These are phyloP conservation scores for Aspergillus chevalieri DNA, from an alignment of 2,329 filamentous ascomycete species.

Conservation along the genomic window DNA sequence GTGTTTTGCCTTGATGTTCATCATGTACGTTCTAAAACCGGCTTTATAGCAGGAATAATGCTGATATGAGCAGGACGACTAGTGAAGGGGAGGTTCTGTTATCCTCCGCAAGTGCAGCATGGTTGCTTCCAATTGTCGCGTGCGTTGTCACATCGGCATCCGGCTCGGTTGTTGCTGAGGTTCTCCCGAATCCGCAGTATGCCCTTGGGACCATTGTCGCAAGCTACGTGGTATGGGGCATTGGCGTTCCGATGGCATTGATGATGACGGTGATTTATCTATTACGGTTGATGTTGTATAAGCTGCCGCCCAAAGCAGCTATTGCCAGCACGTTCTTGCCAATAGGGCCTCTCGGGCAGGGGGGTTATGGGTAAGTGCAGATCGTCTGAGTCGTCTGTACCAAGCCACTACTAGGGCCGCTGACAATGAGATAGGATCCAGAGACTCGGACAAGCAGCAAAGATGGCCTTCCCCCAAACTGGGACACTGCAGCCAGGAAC, in stretches of 20 bases:
- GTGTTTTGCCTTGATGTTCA: neutral
- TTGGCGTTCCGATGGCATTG: slow-evolving; percentile 54
- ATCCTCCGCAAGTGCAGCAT: slow-evolving; percentile 55
- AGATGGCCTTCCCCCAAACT: slow-evolving; percentile 18
- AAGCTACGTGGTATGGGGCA: slow-evolving; percentile 64
- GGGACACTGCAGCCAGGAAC: slow-evolving; percentile 15
- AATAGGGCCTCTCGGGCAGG: slow-evolving; percentile 59
- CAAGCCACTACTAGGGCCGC: neutral
- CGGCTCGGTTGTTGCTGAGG: slow-evolving; percentile 54
- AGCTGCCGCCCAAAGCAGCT: slow-evolving; percentile 58
- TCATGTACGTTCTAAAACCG: neutral
- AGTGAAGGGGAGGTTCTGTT: slow-evolving; percentile 20
- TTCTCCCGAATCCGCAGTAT: slow-evolving; percentile 47
- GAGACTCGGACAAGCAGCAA: slow-evolving; percentile 43
- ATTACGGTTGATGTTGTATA: slow-evolving; percentile 58
- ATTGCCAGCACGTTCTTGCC: slow-evolving; percentile 64
- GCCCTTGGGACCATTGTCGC: slow-evolving; percentile 56
- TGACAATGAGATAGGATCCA: slow-evolving; percentile 29
- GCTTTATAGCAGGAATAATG: neutral
- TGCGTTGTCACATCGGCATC: slow-evolving; percentile 59
- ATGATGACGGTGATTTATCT: slow-evolving; percentile 63
- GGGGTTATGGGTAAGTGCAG: slow-evolving; percentile 46
- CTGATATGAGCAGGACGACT: neutral
- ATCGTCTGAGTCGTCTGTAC: neutral
- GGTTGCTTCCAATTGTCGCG: slow-evolving; percentile 60